phyloP scores from a whole-genome alignment of 441 rosid genomes.

The Manihot esculenta region DNA sequence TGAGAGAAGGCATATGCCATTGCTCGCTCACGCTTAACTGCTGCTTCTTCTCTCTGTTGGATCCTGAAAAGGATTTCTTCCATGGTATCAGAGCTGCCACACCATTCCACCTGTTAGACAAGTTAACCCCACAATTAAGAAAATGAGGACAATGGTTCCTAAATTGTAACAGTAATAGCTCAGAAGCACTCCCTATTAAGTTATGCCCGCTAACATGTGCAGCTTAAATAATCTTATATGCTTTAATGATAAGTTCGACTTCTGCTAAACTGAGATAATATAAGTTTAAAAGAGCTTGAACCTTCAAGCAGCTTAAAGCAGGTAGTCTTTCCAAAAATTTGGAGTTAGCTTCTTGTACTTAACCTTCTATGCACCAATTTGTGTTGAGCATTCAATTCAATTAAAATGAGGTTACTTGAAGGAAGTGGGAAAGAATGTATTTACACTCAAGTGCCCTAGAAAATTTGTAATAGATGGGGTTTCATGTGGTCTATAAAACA shows the following conservation, averaged over 20 bases:
- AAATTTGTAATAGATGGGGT: not conserved
- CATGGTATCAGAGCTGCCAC: conserved; percentile 72
- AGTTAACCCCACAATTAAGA: not conserved
- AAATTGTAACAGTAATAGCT: not conserved
- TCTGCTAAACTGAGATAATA: not conserved
- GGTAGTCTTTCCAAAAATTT: no score
- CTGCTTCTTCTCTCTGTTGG: conserved; percentile 75
- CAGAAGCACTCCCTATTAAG: not conserved
- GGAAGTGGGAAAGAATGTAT: no score
- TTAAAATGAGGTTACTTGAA: no score
- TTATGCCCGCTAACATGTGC: conserved; percentile 10
- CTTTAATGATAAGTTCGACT: not conserved
- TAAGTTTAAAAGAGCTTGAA: not conserved
- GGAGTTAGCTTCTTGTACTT: no score
- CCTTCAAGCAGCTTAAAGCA: no score
- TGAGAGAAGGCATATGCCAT: conserved; percentile 70
- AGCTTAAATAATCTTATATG: not conserved
- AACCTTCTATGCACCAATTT: no score
- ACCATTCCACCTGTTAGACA: conserved; percentile 64
- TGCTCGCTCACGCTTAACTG: conserved; percentile 61
- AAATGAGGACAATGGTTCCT: not conserved
- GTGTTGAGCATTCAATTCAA: no score
- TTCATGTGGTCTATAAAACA: not conserved
- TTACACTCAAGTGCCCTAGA: no score
- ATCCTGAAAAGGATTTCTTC: conserved; percentile 67